These are phyloP conservation scores for Betula pendula DNA, from an alignment of 306 rosid genomes.

Conservation along the genomic window DNA sequence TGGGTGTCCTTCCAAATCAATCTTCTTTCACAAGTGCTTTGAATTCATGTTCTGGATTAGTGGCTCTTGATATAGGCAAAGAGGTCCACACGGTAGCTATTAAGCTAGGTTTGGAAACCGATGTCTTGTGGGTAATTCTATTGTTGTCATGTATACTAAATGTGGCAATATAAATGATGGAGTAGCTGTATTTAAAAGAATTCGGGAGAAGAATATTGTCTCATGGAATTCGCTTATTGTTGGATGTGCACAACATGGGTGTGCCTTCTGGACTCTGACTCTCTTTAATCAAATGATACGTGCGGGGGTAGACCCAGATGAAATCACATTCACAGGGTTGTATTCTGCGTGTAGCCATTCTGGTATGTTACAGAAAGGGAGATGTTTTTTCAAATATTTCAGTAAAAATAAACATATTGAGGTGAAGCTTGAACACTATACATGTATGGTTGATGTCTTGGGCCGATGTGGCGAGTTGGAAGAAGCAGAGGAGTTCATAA, in stretches of 20 bases:
- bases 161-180: conserved; percentile 69
- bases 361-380: conserved; percentile 75
- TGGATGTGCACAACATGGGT: conserved; percentile 83
- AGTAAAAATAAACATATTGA: conserved; percentile 31
- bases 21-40: conserved; percentile 83
- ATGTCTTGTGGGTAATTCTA: conserved; percentile 69
- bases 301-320: conserved; percentile 54
- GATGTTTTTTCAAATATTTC: conserved; percentile 55
- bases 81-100: conserved; percentile 45
- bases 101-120: conserved; percentile 60
- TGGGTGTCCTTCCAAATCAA: conserved; percentile 58
- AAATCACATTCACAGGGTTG: conserved; percentile 74
- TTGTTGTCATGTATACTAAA: conserved; percentile 74
- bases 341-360: conserved; percentile 83
- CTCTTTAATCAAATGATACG: conserved; percentile 66
- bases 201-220: conserved; percentile 55
- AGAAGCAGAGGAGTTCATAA: conserved; percentile 68
- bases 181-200: conserved; percentile 50
- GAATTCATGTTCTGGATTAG: conserved; percentile 81
- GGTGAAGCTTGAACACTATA: conserved; percentile 68
- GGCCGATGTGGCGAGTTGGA: conserved; percentile 73
- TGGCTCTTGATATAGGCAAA: conserved; percentile 68
- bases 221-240: conserved; percentile 77
- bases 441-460: conserved; percentile 77
- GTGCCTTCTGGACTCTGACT: conserved; percentile 55